phyloP scores from a whole-genome alignment of 148 eudicot genomes.

The Heliamphora exappendiculata region DNA sequence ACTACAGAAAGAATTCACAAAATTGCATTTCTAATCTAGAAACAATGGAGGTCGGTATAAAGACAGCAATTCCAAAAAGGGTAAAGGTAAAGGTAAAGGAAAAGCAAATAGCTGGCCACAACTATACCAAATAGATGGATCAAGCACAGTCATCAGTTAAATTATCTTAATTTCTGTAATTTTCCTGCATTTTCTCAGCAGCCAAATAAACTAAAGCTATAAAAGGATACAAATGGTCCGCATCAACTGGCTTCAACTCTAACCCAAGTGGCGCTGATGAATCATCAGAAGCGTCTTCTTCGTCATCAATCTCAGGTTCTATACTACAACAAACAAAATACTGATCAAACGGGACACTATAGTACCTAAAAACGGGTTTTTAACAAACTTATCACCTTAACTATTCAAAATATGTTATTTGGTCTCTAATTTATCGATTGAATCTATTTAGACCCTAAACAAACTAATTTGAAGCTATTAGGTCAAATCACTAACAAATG shows the following conservation, averaged over 20 bases:
- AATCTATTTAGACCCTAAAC: too few species aligned
- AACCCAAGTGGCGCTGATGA: conserved; percentile 13
- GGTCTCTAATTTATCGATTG: too few species aligned
- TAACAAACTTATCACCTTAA: too few species aligned
- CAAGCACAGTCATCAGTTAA: background rate
- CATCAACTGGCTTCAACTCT: conserved; percentile 26
- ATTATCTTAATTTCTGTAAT: background rate
- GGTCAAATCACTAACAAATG: too few species aligned
- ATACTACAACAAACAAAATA: conserved; percentile 2
- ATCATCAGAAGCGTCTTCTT: conserved; percentile 32
- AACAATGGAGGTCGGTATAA: background rate
- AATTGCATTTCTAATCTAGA: background rate
- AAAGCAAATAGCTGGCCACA: background rate
- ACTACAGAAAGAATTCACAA: background rate
- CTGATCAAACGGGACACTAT: background rate
- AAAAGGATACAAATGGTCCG: conserved; percentile 69
- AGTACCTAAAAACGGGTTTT: too few species aligned
- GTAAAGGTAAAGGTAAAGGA: too few species aligned
- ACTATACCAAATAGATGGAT: background rate
- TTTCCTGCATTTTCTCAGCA: background rate
- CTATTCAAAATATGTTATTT: too few species aligned
- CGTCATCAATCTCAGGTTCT: conserved; percentile 32
- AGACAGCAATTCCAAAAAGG: background rate
- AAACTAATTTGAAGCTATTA: too few species aligned
- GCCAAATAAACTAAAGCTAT: background rate